Evolutionary conservation across 1,139 yeast species (phyloP), one percentile per base, ranked within the genome.

Genomic region (Lodderomyces pseudojiufengensis): DNA sequence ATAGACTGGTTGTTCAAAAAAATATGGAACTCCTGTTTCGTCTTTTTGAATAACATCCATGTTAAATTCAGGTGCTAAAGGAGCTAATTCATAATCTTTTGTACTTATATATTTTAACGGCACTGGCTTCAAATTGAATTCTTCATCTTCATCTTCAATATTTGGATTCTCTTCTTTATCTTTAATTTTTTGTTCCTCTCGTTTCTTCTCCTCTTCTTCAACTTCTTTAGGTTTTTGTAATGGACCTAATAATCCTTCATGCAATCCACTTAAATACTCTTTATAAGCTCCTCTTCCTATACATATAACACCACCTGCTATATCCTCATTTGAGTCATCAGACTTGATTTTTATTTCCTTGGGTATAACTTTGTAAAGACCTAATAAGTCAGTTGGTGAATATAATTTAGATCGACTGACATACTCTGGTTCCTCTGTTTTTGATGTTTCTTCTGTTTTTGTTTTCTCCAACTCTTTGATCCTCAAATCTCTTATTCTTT

Each of bases 271-370:
- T 39, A 94, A 59, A 54, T 86, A 94, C 64, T 94, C 99, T 57
- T 90, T 92, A 59, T 78, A 92, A 0, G 97, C 92, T 39, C 98
- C 98, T 55, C 99, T 73, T 3, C 99, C 99, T 23, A 94, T 65
- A 57, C 97, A 86, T 16, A 94, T 74, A 10, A 88, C 82, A 33
- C 98, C 98, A 14, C 97, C 97, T n/a, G 45, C 42, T 4, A 39
- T 6, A 70, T 70, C 37, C 43, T 68, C 64, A 16, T 45, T 43
- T 10, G 71, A 59, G 50, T 80, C 86, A 39, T 79, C 83, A 38
- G 65, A 54, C 5, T 61, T 49, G 3, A 73, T 56, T 15, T 48
- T 45, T 8, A 64, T 47, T 2, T 72, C 62, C 16, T 55, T 58
- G 9, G 61, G 62, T 33, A 55, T 47, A 21, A 67, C 51, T 18